Percentiles rank a stretch among this genome's conserved stretches.
Evolutionary conservation across 129 eudicot species (phyloP).

Genomic region (Flaveria bidentis): DNA sequence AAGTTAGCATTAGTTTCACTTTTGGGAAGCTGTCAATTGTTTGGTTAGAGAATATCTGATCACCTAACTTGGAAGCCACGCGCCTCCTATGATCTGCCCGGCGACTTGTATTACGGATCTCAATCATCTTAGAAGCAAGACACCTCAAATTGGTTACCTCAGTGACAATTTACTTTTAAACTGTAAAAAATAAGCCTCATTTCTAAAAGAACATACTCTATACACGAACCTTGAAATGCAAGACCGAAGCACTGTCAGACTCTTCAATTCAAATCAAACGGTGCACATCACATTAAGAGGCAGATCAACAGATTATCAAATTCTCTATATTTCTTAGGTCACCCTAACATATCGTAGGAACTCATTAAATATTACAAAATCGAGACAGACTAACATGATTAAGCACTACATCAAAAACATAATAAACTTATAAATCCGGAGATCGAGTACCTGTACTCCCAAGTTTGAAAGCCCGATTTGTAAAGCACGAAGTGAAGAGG

Average conservation of each 20-base stretch:
- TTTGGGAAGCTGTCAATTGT: neutral
- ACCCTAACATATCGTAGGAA: no score
- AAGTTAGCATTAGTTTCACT: neutral
- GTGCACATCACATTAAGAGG: conserved; percentile 1
- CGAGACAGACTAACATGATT: neutral
- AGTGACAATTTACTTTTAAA: neutral
- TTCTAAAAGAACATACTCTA: neutral
- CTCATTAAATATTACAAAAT: no score
- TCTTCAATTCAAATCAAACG: neutral
- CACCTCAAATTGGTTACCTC: neutral
- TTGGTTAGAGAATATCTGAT: neutral
- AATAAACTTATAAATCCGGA: neutral
- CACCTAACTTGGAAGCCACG: neutral
- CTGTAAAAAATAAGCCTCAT: no score
- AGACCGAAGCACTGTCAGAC: no score
- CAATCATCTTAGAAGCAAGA: no score
- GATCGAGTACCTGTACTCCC: conserved; percentile 80
- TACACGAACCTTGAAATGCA: neutral
- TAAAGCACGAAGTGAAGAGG: conserved; percentile 87
- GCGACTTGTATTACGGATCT: no score
- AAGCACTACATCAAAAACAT: neutral
- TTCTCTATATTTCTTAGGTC: neutral
- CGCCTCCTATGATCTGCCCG: no score
- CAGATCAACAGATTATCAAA: neutral
- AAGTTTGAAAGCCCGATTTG: conserved; percentile 95